phyloP scores from a whole-genome alignment of 1,284 basidiomycete genomes.

The Cutaneotrichosporon mucoides region DNA sequence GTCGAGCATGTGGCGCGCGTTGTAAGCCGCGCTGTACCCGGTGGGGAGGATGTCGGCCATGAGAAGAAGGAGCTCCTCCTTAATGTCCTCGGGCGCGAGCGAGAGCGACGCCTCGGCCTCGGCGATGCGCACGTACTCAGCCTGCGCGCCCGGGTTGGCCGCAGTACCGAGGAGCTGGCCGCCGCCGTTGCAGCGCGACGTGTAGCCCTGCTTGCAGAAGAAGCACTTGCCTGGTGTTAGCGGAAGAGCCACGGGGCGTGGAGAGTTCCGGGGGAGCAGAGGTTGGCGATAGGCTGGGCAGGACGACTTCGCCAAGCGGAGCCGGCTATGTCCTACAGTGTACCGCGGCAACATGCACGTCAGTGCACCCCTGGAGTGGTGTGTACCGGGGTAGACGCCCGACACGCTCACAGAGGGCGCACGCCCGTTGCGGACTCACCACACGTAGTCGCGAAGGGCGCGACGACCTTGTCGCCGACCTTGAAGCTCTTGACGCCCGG shows the following conservation, averaged over 20 bases:
- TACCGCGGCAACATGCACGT: too few relatives aligned
- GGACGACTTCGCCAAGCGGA: too few relatives aligned
- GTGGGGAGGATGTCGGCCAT: conserved; percentile 52
- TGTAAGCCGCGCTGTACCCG: conserved; percentile 49
- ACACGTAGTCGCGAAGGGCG: conserved; percentile 79
- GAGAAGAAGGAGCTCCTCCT: conserved; percentile 47
- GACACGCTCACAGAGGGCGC: too few relatives aligned
- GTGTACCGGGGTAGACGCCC: too few relatives aligned
- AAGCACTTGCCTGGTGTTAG: conserved; percentile 33
- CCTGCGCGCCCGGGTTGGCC: conserved; percentile 72
- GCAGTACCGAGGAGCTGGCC: conserved; percentile 50
- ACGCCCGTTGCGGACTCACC: conserved; percentile 54
- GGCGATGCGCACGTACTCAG: conserved; percentile 77
- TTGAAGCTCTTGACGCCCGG: conserved; percentile 62
- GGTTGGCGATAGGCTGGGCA: too few relatives aligned
- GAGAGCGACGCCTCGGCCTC: conserved; percentile 48
- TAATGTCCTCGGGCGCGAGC: conserved; percentile 41
- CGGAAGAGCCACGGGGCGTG: neutral
- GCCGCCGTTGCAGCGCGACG: conserved; percentile 63
- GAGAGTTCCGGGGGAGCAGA: neutral
- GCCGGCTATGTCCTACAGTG: too few relatives aligned
- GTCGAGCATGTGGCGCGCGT: conserved; percentile 42
- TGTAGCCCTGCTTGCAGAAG: conserved; percentile 70
- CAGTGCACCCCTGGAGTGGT: too few relatives aligned
- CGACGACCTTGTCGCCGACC: conserved; percentile 77